Conservation (phyloP, 2,329 filamentous ascomycete genomes). For the Fusarium cyanostomum region DNA sequence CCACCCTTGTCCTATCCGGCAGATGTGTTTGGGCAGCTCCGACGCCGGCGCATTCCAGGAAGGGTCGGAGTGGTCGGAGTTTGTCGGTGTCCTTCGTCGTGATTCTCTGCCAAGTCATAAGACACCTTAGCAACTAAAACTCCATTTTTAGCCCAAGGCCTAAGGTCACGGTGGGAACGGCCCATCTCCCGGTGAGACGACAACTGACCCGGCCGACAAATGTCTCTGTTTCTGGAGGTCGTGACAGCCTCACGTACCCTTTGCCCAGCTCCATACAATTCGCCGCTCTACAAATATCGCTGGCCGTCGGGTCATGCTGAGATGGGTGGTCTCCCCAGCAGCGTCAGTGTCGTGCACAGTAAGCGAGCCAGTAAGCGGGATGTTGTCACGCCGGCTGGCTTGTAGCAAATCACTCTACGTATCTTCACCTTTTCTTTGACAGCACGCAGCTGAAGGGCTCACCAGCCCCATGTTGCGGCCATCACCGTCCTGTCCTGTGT, state of each 20-base stretch:
- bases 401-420: background rate
- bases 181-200: constrained; percentile 21
- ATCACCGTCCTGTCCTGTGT: constrained; percentile 6
- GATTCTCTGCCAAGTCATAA: background rate
- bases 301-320: constrained; percentile 26
- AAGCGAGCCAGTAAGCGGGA: constrained; percentile 4
- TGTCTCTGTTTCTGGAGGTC: constrained; percentile 21
- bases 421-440: constrained; percentile 19
- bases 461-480: background rate
- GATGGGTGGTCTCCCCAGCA: constrained; percentile 4
- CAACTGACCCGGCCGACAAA: constrained; percentile 17
- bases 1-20: constrained; percentile 14
- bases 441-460: constrained; percentile 21
- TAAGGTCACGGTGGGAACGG: constrained; percentile 1
- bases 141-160: constrained; percentile 7
- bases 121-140: constrained; percentile 7
- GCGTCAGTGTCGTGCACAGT: constrained; percentile 20
- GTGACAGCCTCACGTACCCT: constrained; percentile 38
- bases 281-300: constrained; percentile 8
- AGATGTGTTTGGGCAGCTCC: constrained; percentile 26
- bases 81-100: background rate
- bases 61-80: background rate
- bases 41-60: constrained; percentile 5
- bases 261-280: constrained; percentile 16
- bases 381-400: background rate